phyloP scores from a whole-genome alignment of 2,329 filamentous ascomycete species.

The Talaromyces sp. region DNA sequence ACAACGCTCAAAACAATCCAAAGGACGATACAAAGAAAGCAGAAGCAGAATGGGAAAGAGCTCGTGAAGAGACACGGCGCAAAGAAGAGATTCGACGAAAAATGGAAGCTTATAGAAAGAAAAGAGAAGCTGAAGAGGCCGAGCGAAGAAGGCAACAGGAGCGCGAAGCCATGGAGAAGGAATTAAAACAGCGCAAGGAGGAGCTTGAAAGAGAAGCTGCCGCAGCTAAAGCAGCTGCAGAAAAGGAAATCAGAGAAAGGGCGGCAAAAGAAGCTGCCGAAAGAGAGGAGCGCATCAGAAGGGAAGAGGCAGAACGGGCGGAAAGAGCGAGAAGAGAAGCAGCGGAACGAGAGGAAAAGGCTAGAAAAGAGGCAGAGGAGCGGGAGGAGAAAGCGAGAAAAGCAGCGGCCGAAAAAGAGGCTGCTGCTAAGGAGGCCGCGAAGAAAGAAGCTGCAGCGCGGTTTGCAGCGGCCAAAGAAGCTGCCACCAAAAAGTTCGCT shows the following conservation, averaged over 20 bases:
- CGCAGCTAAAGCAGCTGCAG: constrained; percentile 28
- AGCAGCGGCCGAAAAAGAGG: constrained; percentile 30
- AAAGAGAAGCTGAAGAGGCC: constrained; percentile 27
- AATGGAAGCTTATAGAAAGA: constrained; percentile 21
- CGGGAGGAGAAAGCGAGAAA: constrained; percentile 31
- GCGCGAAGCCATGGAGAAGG: constrained; percentile 42
- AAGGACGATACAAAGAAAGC: constrained; percentile 18
- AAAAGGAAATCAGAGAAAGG: constrained; percentile 24
- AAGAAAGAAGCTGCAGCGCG: constrained; percentile 31
- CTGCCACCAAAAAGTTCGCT: constrained; percentile 36
- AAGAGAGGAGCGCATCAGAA: constrained; percentile 29
- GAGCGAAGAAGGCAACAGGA: constrained; percentile 42
- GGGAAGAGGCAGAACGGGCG: constrained; percentile 31
- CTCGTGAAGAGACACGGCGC: constrained; percentile 20
- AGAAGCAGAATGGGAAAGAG: constrained; percentile 19
- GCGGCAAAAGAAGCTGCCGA: constrained; percentile 19
- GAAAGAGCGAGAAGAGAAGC: constrained; percentile 18
- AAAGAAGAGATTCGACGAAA: constrained; percentile 23
- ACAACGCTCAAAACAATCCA: neutral
- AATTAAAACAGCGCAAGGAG: constrained; percentile 41
- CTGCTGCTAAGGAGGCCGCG: constrained; percentile 28
- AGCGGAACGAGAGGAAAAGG: constrained; percentile 25
- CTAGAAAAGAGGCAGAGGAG: constrained; percentile 39
- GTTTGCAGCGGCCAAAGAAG: constrained; percentile 24
- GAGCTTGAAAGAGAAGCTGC: constrained; percentile 37